Base-by-base conservation (phyloP, 2,329 filamentous ascomycete genomes). In the Chaetomium olivaceum region DNA sequence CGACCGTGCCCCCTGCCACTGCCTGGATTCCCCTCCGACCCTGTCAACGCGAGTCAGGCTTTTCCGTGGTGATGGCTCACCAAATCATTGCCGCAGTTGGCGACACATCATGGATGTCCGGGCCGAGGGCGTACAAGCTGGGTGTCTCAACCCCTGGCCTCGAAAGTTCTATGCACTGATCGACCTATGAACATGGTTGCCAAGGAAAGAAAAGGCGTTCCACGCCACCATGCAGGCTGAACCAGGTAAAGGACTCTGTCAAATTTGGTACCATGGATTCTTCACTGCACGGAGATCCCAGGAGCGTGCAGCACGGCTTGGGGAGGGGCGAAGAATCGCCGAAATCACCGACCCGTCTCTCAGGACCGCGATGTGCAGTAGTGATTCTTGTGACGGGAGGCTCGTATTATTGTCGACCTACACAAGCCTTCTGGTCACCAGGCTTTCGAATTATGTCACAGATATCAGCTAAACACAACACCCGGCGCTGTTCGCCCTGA, bases 141-240 rank as follows among this genome's bases (percentile, higher is more conserved):
- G 6, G 14, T 3, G 39, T 8, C 25, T 48, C 12, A 19, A 9
- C 14, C 19, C 46, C n/a, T 31, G 58, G 39, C 46, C 29, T 39
- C 25, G 56, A 25, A 8, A 46, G 12, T 33, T 50, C 29, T 23
- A 14, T 11, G 19, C 14, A 8, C 9, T 4, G 16, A 8, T n/a
- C 46, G 6, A 27, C 50, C 59, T 61, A 54, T 54, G 16, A 43
- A 23, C 14, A 8, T 31, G 8, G 19, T 61, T 2, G 6, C 14
- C 48, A 60, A 60, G 43, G 25, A 46, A 51, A n/a, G 29, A 9
- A 16, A 7, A 60, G 58, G 43, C 29, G 23, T 14, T 9, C 4
- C 21, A 52, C 29, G 48, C 50, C 59, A 54, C 50, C 50, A 61
- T 61, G 59, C 59, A 29, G 8, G 25, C 48, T 54, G 36, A 61